Base-by-base conservation (phyloP, 768 basidiomycete genomes). In the Clitopilus hobsonii region DNA sequence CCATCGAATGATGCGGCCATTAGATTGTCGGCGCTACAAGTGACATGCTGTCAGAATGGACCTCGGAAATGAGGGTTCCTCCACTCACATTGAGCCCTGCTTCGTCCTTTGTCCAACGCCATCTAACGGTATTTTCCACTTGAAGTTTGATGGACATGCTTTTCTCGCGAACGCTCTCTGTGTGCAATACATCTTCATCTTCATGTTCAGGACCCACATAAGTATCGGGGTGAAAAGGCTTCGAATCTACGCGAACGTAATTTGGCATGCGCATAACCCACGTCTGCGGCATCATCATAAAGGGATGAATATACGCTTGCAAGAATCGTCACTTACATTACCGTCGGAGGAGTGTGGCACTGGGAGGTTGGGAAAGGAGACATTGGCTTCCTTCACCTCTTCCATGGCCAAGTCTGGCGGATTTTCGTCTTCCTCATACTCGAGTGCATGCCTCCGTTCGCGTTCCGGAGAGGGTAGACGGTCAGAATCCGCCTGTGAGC, bases 191-290 rank as follows among this genome's bases (percentile, higher is more conserved):
- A 49, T 86, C 82, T 38, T 83, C 85, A 20, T 86, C 85, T 27
- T 91, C 89, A 27, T 89, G 86, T 62, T 93, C 91, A 16, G 91
- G 85, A 18, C 88, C 89, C 47, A 86, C 76, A 69, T 94, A 94
- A 0, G 86, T 88, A 54, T 93, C 87, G 11, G 87, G 84, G 65
- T 95, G 91, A 65, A 91, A 99, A 0, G 96, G 92, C 58, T 89
- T 88, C 1, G 91, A 81, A 63, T 95, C 91, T 51, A 97, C 79
- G 64, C 88, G 86, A 54, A 99, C 86, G 65, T 91, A 97, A 65
- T 91, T 91, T n/a, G 96, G 97, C 67, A 97, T 84, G 38, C 91
- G 85, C 54, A 96, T 83, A 52, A 94, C 88, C 94, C 94, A 98
- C 61, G 87, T 84, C 92, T 93, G 58, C 50, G 45, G 56, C 41